These are phyloP conservation scores for Avena sativa DNA, from an alignment of 176 grass and related monocot species.

Conservation along the genomic window DNA sequence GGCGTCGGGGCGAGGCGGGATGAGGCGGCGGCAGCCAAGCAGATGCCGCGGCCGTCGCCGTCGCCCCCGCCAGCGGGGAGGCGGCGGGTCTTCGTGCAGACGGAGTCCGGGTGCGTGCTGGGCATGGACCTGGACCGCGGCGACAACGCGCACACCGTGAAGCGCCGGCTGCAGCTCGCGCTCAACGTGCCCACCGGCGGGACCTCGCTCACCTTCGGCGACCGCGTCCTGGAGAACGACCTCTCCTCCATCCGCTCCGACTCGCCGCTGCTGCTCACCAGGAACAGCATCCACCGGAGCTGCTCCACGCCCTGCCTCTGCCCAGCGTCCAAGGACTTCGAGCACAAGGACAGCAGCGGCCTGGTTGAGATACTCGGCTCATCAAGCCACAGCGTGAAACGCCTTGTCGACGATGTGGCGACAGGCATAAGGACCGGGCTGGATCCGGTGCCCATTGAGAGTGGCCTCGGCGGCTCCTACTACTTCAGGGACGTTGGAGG, in stretches of 20 bases:
- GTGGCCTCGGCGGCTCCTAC: constrained; percentile 80
- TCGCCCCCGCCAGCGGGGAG: constrained; percentile 50
- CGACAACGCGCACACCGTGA: constrained; percentile 79
- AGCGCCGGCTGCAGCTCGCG: constrained; percentile 74
- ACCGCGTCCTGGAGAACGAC: constrained; percentile 73
- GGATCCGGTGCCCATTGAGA: constrained; percentile 63
- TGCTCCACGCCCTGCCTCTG: constrained; percentile 83
- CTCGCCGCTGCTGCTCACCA: constrained; percentile 72
- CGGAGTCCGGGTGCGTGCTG: constrained; percentile 78
- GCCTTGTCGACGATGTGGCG: constrained; percentile 70
- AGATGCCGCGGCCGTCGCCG: constrained; percentile 20
- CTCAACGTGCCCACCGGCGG: constrained; percentile 79
- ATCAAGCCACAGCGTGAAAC: constrained; percentile 53
- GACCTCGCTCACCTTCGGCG: constrained; percentile 80
- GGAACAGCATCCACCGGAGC: constrained; percentile 78
- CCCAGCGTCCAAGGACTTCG: constrained; percentile 59
- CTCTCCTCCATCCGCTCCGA: constrained; percentile 62
- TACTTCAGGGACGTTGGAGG: constrained; percentile 68
- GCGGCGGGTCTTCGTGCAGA: constrained; percentile 86
- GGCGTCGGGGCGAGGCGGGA: constrained; percentile 45
- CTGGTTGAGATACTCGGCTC: constrained; percentile 70
- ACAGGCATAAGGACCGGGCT: constrained; percentile 61
- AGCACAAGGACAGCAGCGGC: constrained; percentile 57
- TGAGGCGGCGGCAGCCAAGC: constrained; percentile 28
- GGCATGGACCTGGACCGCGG: constrained; percentile 77